phyloP scores from a whole-genome alignment of 371 early-diverging fungal species.

The Basidiobolus heterosporus region DNA sequence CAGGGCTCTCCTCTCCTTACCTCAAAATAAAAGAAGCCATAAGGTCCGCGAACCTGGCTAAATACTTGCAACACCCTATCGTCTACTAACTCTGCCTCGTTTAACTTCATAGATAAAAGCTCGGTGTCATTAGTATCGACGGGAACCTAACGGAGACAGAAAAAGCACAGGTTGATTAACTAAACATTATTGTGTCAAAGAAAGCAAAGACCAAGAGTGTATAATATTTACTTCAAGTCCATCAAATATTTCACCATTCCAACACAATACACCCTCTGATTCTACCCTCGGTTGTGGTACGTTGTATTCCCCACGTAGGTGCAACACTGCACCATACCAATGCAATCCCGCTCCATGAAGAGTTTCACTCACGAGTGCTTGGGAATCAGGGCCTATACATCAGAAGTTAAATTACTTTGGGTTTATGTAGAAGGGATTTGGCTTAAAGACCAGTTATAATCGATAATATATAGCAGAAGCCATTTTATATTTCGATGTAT shows the following conservation, averaged over 20 bases:
- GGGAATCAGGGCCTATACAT: too few species aligned
- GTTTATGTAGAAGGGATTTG: too few species aligned
- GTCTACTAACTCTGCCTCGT: constrained; percentile 6
- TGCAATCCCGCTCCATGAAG: not conserved
- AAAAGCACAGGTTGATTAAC: too few species aligned
- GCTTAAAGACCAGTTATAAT: too few species aligned
- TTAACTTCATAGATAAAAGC: constrained; percentile 22
- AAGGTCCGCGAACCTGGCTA: constrained; percentile 51
- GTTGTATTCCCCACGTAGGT: constrained; percentile 48
- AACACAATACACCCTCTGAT: constrained; percentile 36
- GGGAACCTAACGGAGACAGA: too few species aligned
- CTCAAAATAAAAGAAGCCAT: constrained; percentile 52
- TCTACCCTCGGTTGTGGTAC: constrained; percentile 50
- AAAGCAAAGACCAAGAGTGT: too few species aligned
- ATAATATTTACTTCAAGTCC: constrained; percentile 28
- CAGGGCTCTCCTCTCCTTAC: constrained; percentile 14
- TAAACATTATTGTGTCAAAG: too few species aligned
- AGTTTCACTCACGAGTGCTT: too few species aligned
- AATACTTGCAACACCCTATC: constrained; percentile 22
- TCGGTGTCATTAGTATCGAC: constrained; percentile 32
- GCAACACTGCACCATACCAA: constrained; percentile 17
- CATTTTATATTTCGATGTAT: too few species aligned
- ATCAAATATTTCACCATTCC: constrained; percentile 74
- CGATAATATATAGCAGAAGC: too few species aligned
- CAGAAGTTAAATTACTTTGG: too few species aligned